Base-by-base conservation (phyloP, 371 early-diverging fungal genomes). In the Coelomomyces lativittatus region DNA sequence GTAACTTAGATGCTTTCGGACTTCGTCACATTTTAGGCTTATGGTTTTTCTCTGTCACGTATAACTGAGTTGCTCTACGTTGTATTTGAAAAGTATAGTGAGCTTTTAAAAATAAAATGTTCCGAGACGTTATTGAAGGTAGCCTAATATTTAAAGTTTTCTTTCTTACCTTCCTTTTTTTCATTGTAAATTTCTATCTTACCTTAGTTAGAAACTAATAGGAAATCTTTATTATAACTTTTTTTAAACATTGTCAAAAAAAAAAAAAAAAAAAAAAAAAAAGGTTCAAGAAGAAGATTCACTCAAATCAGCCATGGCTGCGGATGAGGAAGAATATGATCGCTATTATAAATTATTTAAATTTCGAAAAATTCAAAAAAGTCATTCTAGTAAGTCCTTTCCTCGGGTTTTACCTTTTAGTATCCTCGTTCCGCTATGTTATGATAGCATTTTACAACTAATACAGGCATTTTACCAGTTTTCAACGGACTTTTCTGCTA, bases 401-500 rank as follows among this genome's bases (percentile, higher is more conserved):
- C 90, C 90, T 12, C 62, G 81, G 28, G 67, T 74, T 0, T 55
- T 89, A 2, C 85, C 87, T 6, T 89, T 88, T 52, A 85, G 86
- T 14, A 74, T 78, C 54, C 84, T 84, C 27, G 78, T 87, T 44
- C 80, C 81, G 1, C 69, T 70, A 9, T 78, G 72, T 52, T 84
- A 84, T 61, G 66, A 70, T 24, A 67, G 74, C 40, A 77, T 88
- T 29, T 67, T 77, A 40, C 59, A 63, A 8, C 85, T 83, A 60
- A 79, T 89, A 8, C 56, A 63, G 33, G 81, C 81, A 39, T 88
- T 83, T 50, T 88, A 89, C 58, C 75, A 72, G 33, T 89, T 88
- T 58, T 79, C 84, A 4, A 84, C 82, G 52, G 86, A 85, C 0
- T 86, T 85, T 45, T 69, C 85, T 51, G 83, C 87, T 79, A 86